Base-by-base conservation (phyloP, 2,329 filamentous ascomycete genomes). In the Arthroderma uncinatum region DNA sequence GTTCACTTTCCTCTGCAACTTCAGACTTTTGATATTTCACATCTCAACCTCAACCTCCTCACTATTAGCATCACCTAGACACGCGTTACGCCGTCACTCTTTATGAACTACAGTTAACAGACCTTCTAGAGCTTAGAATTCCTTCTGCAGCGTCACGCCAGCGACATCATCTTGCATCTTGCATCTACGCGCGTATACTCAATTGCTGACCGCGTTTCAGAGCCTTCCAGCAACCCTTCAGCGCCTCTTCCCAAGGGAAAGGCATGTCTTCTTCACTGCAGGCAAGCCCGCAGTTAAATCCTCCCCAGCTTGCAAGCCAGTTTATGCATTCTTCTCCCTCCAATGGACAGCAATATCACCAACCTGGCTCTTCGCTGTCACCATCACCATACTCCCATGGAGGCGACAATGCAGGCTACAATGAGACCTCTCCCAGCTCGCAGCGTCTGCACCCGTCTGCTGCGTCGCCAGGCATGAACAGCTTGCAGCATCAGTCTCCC, bases 221-320 rank as follows among this genome's bases (percentile, higher is more conserved):
- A 23, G 39, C 39, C 7, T 21, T 21, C 16, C 6, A 21, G 12
- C 16, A n/a, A 42, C 9, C 39, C 39, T 21, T 2, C n/a, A 47
- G 40, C 60, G 61, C 62, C 60, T 61, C 60, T 48, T 33, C 48
- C 30, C 30, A 62, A 68, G 36, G 28, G 12, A 74, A 79, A 76
- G 71, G 71, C 69, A 83, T 81, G 81, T 82, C 79, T 73, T 82
- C 80, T 71, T 80, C 82, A 76, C 73, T 86, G 68, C 83, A 85
- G 71, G 74, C 80, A 62, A 73, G 77, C 67, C 75, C 79, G 64
- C 79, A 81, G 70, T 79, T 80, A 67, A 72, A 75, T 63, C 72
- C 74, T 61, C 73, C 74, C 61, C 59, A 68, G 78, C 64, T 71
- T 76, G 57, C 73, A 68, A 79, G 62, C 72, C 80, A 61, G 65